Evolutionary conservation across 345 rosid species (phyloP).

Genomic region (Eucalyptus albens): DNA sequence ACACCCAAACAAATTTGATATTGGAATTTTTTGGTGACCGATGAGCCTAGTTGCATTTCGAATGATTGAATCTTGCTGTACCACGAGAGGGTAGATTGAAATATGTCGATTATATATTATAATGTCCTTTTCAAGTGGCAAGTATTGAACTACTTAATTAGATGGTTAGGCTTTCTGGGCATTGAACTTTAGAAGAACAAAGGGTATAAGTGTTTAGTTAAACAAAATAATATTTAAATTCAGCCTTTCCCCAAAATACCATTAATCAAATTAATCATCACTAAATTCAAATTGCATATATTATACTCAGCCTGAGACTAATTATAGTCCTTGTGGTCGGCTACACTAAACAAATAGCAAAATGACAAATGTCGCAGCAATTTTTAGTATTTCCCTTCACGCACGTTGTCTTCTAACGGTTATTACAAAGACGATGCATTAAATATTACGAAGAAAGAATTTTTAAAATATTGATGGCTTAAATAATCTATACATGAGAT

Average conservation of each 20-base stretch:
- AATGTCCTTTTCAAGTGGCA: not conserved
- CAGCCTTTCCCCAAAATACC: not conserved
- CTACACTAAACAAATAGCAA: not conserved
- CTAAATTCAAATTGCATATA: not conserved
- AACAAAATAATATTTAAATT: not conserved
- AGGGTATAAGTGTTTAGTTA: not conserved
- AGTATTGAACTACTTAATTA: not conserved
- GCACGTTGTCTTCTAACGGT: not conserved
- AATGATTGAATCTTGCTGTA: not conserved
- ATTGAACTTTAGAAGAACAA: not conserved
- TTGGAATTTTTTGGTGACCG: not conserved
- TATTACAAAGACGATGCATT: not conserved
- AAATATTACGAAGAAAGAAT: not conserved
- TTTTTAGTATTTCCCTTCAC: not conserved
- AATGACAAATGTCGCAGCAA: not conserved
- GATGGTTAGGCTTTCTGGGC: not conserved
- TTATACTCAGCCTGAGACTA: not conserved
- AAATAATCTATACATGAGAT: not conserved
- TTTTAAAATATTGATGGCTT: not conserved
- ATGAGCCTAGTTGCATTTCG: not conserved
- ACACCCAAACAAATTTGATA: no score
- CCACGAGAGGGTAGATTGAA: rapidly evolving
- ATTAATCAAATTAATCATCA: not conserved
- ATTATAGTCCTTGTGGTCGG: not conserved
- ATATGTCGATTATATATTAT: not conserved